Base-by-base conservation (phyloP, 2,329 filamentous ascomycete species). In the Raffaelea ambrosiae region DNA sequence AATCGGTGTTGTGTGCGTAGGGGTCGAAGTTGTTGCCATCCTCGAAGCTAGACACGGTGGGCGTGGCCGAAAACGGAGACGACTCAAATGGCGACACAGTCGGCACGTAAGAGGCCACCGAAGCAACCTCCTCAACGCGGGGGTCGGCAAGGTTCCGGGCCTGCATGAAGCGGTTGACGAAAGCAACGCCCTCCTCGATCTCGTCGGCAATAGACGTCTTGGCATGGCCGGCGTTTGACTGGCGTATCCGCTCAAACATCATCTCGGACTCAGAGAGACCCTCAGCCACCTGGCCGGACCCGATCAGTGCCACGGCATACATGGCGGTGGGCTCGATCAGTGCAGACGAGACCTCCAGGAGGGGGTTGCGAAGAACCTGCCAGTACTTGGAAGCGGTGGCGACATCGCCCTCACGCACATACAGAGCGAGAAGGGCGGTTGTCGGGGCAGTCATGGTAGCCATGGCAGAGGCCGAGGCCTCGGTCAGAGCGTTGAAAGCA, bases 241-340 rank as follows among this genome's bases (percentile, higher is more conserved):
- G 77, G 51, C 86, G 83, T 56, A 96, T 88, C 51, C 86, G 83
- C 60, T 83, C 73, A 65, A 96, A 95, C 87, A 95, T 94, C 59
- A 82, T 73, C 57, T 93, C 86, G 10, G 86, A 83, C 61, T 93
- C 81, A 13, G 75, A 71, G 50, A 97, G 67, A 44, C 85, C 93
- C 60, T 91, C 87, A n/a, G 84, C 81, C 43, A 90, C 78, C 59
- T 89, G 83, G 39, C 89, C 88, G 53, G 86, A 88, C 47, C 87
- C 86, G 61, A 97, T 85, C 64, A 97, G 73, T 43, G 89, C 88
- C 49, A 95, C 81, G 14, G 86, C 81, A 59, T 91, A 95, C 88
- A 96, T 95, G 49, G 87, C 80, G 13, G 88, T 85, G 21, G 89
- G 86, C 68, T 95, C 89, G 53, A 95, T 85, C 64, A 94, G 84